Base-by-base conservation (phyloP, 208 protist species). In the Willaertia magna region DNA sequence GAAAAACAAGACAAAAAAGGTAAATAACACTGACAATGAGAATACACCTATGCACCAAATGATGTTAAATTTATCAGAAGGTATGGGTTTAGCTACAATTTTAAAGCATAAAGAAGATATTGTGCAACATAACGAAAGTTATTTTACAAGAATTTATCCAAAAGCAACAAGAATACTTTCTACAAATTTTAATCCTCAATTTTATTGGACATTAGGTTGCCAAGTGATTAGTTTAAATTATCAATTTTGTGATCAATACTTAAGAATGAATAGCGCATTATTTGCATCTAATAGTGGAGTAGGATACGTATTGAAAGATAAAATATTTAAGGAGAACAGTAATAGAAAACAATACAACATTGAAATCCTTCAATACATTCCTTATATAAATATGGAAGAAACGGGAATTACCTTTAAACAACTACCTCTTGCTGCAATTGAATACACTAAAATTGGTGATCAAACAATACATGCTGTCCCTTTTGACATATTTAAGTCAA, bases 191-290 rank as follows among this genome's bases (percentile, higher is more conserved):
- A 78, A 59, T 44, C 87, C 87, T 22, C 16, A 14, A 40, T 42
- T 43, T 20, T 52, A 49, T 44, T 90, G 87, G 88, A 40, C 7
- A 9, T 0, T 14, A 44, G 88, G 88, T 6, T 88, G 82, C 46
- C 88, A 90, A 34, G 20, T 90, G 3, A 88, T 90, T 7, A 47
- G 85, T n/a, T 34, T 90, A 2, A 90, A 90, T 59, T 88, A 86
- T 85, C 88, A 90, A 76, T 86, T 44, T 47, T 39, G 34, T 44
- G 87, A 90, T 85, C 39, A 30, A 40, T 26, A 9, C 18, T 52
- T 89, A 44, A 79, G 87, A 22, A 44, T 89, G 18, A 89, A 89
- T 39, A 86, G 42, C 12, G 74, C 14, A 44, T 34, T 86, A 4
- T 89, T 89, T 26, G 26, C 55, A 34, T 18, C 55, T 6, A 34